A percentile compares a stretch with the other conserved stretches of the same genome.
Evolutionary conservation across 2,329 filamentous ascomycete genomes (phyloP).

Genomic region (Aquanectria penicillioides): DNA sequence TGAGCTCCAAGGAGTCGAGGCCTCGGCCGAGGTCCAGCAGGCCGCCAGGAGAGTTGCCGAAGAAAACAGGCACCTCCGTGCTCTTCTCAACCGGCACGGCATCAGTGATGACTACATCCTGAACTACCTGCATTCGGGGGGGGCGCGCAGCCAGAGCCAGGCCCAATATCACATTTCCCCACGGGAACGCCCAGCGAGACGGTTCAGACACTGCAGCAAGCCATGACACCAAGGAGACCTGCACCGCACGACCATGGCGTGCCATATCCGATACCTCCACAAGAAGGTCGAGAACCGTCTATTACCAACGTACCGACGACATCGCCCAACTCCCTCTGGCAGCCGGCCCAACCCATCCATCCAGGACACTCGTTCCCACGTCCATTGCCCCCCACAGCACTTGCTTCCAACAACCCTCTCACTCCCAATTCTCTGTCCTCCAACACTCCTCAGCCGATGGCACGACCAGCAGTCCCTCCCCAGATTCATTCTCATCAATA

Average conservation of each 20-base stretch:
- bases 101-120: constrained; percentile 66
- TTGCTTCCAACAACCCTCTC: constrained; percentile 11
- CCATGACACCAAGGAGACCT: constrained; percentile 50
- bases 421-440: neutral
- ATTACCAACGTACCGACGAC: constrained; percentile 46
- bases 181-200: constrained; percentile 38
- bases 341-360: constrained; percentile 40
- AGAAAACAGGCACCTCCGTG: constrained; percentile 73
- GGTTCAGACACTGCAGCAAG: constrained; percentile 49
- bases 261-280: constrained; percentile 42
- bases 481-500: constrained; percentile 38
- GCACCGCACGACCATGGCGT: constrained; percentile 40
- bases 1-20: constrained; percentile 73
- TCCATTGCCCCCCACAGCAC: constrained; percentile 28
- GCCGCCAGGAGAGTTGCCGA: constrained; percentile 75
- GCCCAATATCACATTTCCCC: constrained; percentile 31
- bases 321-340: constrained; percentile 46
- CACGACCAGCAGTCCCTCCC: constrained; percentile 34
- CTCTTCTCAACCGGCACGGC: constrained; percentile 67
- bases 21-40: constrained; percentile 75
- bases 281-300: constrained; percentile 47
- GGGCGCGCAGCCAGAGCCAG: constrained; percentile 30
- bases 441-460: constrained; percentile 29
- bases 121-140: constrained; percentile 46
- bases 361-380: constrained; percentile 39